Evolutionary conservation across 495 filamentous ascomycete genomes (phyloP).

Genomic region (Tuber melanosporum): DNA sequence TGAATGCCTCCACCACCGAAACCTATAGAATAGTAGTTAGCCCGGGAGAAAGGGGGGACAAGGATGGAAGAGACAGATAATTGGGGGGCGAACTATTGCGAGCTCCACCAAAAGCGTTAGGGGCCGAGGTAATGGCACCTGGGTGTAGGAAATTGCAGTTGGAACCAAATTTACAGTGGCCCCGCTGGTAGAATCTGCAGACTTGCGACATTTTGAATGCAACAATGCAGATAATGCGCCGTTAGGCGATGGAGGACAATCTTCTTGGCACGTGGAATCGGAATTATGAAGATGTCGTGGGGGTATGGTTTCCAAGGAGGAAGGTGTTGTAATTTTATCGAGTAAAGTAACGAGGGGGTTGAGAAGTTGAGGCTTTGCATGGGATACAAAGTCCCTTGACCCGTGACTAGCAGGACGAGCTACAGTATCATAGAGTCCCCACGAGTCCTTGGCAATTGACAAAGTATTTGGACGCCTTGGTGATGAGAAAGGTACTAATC

Average conservation of each 20-base stretch:
- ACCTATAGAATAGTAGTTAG: slow-evolving; percentile 22
- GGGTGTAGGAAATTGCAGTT: slow-evolving; percentile 39
- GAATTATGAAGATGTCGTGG: background rate
- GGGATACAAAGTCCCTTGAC: background rate
- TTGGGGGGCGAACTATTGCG: slow-evolving; percentile 24
- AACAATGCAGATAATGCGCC: background rate
- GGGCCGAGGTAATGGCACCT: slow-evolving; percentile 11
- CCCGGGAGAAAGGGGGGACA: background rate
- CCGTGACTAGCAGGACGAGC: background rate
- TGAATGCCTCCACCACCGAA: slow-evolving; percentile 20
- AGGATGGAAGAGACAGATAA: slow-evolving; percentile 6
- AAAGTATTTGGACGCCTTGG: too few species aligned
- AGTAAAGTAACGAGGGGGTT: background rate
- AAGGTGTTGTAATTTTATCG: background rate
- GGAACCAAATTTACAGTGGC: slow-evolving; percentile 54
- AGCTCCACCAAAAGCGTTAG: slow-evolving; percentile 18
- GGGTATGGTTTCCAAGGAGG: background rate
- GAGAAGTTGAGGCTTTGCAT: background rate
- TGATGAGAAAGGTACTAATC: too few species aligned
- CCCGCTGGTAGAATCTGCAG: slow-evolving; percentile 56
- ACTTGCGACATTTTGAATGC: slow-evolving; percentile 46
- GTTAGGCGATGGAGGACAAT: background rate
- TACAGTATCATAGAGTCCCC: too few species aligned
- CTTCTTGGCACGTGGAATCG: background rate
- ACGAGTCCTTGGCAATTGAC: too few species aligned